Evolutionary conservation across 2,329 filamentous ascomycete species (phyloP), one percentile per base, ranked within the genome.

Genomic region (Aspergillus oerlinghausenensis): DNA sequence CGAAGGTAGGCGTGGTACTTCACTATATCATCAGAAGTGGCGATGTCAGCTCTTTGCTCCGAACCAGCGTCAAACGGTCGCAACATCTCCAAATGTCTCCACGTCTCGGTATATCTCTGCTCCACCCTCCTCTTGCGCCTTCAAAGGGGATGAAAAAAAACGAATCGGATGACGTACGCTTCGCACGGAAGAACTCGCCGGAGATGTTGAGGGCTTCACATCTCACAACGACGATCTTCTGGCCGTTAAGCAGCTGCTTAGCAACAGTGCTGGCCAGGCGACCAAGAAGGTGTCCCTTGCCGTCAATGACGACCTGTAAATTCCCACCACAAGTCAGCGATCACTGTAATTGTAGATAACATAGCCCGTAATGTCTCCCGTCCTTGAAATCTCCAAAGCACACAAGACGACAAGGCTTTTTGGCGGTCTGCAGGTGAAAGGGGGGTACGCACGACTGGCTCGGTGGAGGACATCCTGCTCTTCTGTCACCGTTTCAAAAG

Each of bases 1-100:
- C 94, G 92, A 76, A 99, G 89, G 86, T 97, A 97, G 81, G 94
- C 91, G 80, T 94, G 90, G 89, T 99, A 99, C 91, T 99, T 99
- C 83, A 99, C 94, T 99, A 77, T 84, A 79, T 57, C 61, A 57
- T 55, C 53, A 59, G 67, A 63, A 45, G 10, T 45, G 10, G 17
- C 60, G 65, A 65, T 68, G 76, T 87, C 75, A 88, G 84, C 60
- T 58, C 50, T 63, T 54, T 63, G 55, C 45, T 54, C 26, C 21
- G 48, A 19, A 51, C 29, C 43, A 26, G 43, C 23, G 23, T 14
- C 23, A 14, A 11, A 47, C 14, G 3, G 43, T 10, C 43, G 14
- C 8, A 14, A 3, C 19, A 23, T 25, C 23, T 47, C 19, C 21
- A 55, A 55, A 51, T 70, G 55, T 69, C 40, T n/a, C 32, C 32